Evolutionary conservation across 2,329 filamentous ascomycete genomes (phyloP).

Genomic region (Trichoderma sp.): DNA sequence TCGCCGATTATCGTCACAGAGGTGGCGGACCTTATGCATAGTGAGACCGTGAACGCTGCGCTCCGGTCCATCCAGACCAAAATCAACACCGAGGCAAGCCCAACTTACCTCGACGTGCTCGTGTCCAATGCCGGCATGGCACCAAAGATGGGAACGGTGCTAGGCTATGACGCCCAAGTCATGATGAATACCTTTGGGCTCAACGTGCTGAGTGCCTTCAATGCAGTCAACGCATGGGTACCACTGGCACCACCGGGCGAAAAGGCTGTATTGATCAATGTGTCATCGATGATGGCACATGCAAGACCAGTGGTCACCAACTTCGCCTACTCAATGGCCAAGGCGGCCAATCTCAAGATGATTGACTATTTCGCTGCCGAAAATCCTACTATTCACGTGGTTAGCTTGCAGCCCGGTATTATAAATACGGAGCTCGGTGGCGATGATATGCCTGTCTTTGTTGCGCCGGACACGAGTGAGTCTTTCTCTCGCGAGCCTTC

Average conservation of each 20-base stretch:
- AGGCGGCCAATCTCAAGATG: neutral
- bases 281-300: neutral
- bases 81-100: neutral
- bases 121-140: neutral
- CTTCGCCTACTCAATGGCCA: neutral
- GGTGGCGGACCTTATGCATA: neutral
- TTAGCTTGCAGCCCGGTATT: neutral
- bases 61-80: neutral
- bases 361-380: neutral
- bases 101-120: neutral
- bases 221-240: neutral
- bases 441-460: neutral
- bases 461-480: neutral
- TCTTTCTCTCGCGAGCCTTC: neutral
- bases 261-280: neutral
- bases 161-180: neutral
- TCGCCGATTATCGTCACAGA: neutral
- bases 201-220: neutral
- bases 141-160: neutral
- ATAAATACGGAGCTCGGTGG: neutral
- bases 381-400: neutral
- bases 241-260: neutral
- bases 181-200: neutral
- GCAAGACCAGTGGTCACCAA: neutral
- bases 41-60: neutral